Percentiles rank a stretch among this genome's conserved stretches.
Conservation (phyloP, 225 moss, liverwort and hornwort species). For the Physcomitrellopsis africana region DNA sequence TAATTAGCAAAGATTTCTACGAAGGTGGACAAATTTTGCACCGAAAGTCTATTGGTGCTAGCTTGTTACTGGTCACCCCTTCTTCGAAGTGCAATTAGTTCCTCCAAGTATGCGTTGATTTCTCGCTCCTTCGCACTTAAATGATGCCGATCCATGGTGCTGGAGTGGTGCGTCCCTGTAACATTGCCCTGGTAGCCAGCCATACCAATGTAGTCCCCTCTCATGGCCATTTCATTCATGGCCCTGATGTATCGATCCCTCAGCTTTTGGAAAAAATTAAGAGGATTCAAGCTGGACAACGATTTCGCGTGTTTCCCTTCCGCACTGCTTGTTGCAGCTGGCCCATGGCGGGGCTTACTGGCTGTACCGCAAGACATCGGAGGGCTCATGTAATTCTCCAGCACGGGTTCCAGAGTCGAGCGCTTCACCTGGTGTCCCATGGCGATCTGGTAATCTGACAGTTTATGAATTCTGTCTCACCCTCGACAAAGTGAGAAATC, state of each 20-base stretch:
- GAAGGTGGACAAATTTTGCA: too few relatives aligned
- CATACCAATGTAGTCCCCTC: conserved; percentile 38
- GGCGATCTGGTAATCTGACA: neutral
- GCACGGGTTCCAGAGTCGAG: conserved; percentile 46
- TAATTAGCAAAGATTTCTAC: too few relatives aligned
- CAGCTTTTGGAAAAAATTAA: conserved; percentile 35
- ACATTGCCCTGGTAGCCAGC: conserved; percentile 39
- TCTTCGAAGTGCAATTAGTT: conserved; percentile 24
- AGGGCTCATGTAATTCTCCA: conserved; percentile 47
- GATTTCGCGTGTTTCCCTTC: neutral
- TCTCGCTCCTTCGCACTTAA: conserved; percentile 10
- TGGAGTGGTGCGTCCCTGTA: conserved; percentile 23
- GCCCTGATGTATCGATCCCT: conserved; percentile 46
- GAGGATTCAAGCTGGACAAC: conserved; percentile 24
- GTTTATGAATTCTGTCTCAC: neutral
- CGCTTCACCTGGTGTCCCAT: conserved; percentile 34
- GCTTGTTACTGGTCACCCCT: neutral
- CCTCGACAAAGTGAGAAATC: neutral
- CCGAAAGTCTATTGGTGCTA: too few relatives aligned
- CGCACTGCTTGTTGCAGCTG: neutral
- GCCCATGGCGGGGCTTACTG: conserved; percentile 4
- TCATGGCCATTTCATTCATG: conserved; percentile 50
- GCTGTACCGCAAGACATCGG: conserved; percentile 15
- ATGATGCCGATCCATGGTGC: neutral
- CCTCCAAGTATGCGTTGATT: conserved; percentile 30